These are phyloP conservation scores for Dendrocalamus sinicus DNA, from an alignment of 176 grass and related monocot species.

Conservation along the genomic window DNA sequence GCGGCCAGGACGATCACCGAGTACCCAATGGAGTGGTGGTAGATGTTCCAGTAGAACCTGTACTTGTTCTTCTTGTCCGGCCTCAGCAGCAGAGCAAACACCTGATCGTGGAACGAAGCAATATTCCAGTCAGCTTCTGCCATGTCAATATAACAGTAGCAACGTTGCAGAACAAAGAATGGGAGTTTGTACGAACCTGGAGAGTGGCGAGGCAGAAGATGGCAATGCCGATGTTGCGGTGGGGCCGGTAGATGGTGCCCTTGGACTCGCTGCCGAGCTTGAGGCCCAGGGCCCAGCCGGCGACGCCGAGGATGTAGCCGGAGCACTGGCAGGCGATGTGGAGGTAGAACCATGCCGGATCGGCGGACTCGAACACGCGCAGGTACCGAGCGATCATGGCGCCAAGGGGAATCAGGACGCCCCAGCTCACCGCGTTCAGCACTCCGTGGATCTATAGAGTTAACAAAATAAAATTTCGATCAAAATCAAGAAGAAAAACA, in stretches of 20 bases:
- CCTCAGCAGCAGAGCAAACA: constrained; percentile 81
- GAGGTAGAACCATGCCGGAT: no score
- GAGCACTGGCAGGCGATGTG: background rate
- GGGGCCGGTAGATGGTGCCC: constrained; percentile 53
- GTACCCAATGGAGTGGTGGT: constrained; percentile 87
- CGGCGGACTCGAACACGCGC: constrained; percentile 56
- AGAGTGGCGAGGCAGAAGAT: constrained; percentile 85
- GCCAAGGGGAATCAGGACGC: constrained; percentile 76
- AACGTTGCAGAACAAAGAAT: background rate
- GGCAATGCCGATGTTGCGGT: constrained; percentile 78
- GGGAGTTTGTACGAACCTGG: constrained; percentile 45
- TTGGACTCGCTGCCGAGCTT: constrained; percentile 91
- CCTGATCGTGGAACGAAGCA: constrained; percentile 31
- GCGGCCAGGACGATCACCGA: constrained; percentile 58
- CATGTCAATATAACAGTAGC: background rate
- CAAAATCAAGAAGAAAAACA: background rate
- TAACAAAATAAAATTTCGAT: background rate
- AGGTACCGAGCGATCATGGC: constrained; percentile 86
- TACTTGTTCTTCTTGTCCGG: constrained; percentile 92
- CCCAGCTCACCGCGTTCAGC: constrained; percentile 78
- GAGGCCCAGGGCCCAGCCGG: constrained; percentile 65
- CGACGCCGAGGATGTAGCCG: no score
- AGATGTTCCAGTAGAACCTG: constrained; percentile 89
- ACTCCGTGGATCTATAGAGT: constrained; percentile 73
- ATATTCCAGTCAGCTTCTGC: background rate